Evolutionary conservation across 2,329 filamentous ascomycete species (phyloP), one percentile per base, ranked within the genome.

Genomic region (Pestalotiopsis sp.): DNA sequence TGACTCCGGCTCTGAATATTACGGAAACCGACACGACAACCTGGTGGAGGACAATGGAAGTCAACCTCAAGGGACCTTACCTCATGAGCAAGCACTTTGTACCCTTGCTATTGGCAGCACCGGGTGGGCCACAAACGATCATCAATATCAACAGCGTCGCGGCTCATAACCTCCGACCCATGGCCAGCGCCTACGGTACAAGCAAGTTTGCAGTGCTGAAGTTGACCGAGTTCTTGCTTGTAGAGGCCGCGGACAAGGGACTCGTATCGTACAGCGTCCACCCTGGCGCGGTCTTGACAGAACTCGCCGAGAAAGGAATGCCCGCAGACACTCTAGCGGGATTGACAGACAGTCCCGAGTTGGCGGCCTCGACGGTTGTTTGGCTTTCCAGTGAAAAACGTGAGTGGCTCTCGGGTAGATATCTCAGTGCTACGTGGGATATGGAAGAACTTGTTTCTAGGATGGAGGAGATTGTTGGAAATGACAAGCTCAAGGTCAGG

Each of bases 41-140:
- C n/a, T 87, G 84, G 79, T 85, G 82, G 81, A 73, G 72, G 25
- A 80, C 81, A 38, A 85, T 81, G 74, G 83, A 86, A 49, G 82
- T 87, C 67, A 89, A 89, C 69, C 73, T 88, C 36, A 84, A 82
- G 62, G 86, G 86, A 0, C 75, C 80, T 0, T 85, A 85, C 58
- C 78, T 86, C 13, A 73, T 82, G 31, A 80, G 82, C 1, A 77
- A 79, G 17, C 79, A 81, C 1, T 87, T 89, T 70, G 76, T 89
- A n/a, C 84, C 85, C 0, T 66, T 85, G 38, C 69, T 88, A 49
- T 71, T 84, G 4, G 69, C 84, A 3, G 83, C 27, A 66, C 71
- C 76, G 25, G 76, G 72, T 17, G 71, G 71, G 25, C 72, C 73
- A 52, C 83, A 83, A 73, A 83, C 80, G 0, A 77, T 89, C 27